A percentile compares a stretch with the other conserved stretches of the same genome.
Evolutionary conservation across 2,329 filamentous ascomycete species (phyloP).

Genomic region (Fusarium algeriense): DNA sequence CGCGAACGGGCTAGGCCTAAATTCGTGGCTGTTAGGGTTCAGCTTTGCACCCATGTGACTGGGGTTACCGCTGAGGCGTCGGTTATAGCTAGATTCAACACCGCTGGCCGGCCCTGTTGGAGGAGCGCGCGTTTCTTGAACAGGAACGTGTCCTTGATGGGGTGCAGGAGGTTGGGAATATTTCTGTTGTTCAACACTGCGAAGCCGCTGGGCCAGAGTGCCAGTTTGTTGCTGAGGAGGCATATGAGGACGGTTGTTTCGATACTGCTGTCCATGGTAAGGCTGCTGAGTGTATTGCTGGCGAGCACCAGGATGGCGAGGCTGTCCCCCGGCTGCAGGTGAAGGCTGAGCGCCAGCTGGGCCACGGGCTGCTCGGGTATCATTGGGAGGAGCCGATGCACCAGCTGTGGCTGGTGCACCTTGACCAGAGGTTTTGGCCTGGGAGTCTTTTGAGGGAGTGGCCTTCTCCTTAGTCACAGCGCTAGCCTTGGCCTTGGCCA

Average conservation of each 20-base stretch:
- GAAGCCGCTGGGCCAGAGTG: slow-evolving; percentile 63
- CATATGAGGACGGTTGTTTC: slow-evolving; percentile 62
- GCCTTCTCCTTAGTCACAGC: slow-evolving; percentile 58
- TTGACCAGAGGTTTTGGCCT: slow-evolving; percentile 53
- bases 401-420: slow-evolving; percentile 34
- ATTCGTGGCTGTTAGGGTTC: slow-evolving; percentile 79
- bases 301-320: slow-evolving; percentile 63
- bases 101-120: slow-evolving; percentile 78
- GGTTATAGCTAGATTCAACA: slow-evolving; percentile 64
- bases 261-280: slow-evolving; percentile 61
- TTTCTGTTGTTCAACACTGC: slow-evolving; percentile 65
- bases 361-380: slow-evolving; percentile 51
- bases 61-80: slow-evolving; percentile 64
- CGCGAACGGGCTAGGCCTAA: slow-evolving; percentile 86
- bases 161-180: slow-evolving; percentile 57
- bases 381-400: slow-evolving; percentile 34
- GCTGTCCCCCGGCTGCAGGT: slow-evolving; percentile 47
- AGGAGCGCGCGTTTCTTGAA: slow-evolving; percentile 76
- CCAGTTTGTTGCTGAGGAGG: slow-evolving; percentile 58
- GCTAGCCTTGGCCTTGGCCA: slow-evolving; percentile 67
- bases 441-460: slow-evolving; percentile 59
- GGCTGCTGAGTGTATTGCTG: slow-evolving; percentile 61
- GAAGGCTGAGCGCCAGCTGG: slow-evolving; percentile 52
- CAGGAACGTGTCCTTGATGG: slow-evolving; percentile 63
- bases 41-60: slow-evolving; percentile 67